Percentiles rank a stretch among this genome's conserved stretches.
These are phyloP conservation scores for Gossypium herbaceum DNA, from an alignment of 345 rosid genomes.

Conservation along the genomic window DNA sequence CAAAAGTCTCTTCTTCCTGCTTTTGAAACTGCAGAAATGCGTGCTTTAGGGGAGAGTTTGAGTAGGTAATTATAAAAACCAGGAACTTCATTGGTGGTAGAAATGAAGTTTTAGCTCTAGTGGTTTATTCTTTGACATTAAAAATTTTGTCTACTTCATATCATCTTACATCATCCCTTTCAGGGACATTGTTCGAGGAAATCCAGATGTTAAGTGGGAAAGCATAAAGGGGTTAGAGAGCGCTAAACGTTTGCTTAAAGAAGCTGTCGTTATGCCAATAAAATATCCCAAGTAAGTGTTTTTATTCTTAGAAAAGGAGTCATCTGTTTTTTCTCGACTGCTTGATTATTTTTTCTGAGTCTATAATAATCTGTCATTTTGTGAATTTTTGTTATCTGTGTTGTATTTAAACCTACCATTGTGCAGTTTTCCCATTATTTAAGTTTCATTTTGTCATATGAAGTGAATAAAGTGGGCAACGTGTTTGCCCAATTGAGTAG, in stretches of 20 bases:
- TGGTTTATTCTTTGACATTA: not conserved
- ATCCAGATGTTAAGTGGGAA: constrained; percentile 92
- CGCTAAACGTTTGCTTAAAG: constrained; percentile 86
- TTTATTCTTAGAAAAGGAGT: not conserved
- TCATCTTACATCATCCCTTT: constrained; percentile 1
- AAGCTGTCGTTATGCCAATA: constrained; percentile 99
- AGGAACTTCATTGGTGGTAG: constrained; percentile 7
- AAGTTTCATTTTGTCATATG: not conserved
- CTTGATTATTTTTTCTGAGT: not conserved
- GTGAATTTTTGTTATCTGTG: not conserved
- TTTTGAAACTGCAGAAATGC: constrained; percentile 83
- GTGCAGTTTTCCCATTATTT: not conserved
- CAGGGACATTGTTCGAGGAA: constrained; percentile 95
- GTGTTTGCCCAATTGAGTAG: not conserved
- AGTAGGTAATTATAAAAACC: constrained; percentile 50
- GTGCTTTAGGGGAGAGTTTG: constrained; percentile 79
- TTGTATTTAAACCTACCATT: not conserved
- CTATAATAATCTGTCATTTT: not conserved
- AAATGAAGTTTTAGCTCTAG: not conserved
- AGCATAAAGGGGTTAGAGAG: constrained; percentile 86
- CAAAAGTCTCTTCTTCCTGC: constrained; percentile 79
- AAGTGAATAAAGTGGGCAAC: not conserved
- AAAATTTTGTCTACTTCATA: not conserved
- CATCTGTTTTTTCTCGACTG: not conserved
- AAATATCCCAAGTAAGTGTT: constrained; percentile 88